These are phyloP conservation scores for Serendipita sp. DNA, from an alignment of 768 basidiomycete genomes.

Conservation along the genomic window DNA sequence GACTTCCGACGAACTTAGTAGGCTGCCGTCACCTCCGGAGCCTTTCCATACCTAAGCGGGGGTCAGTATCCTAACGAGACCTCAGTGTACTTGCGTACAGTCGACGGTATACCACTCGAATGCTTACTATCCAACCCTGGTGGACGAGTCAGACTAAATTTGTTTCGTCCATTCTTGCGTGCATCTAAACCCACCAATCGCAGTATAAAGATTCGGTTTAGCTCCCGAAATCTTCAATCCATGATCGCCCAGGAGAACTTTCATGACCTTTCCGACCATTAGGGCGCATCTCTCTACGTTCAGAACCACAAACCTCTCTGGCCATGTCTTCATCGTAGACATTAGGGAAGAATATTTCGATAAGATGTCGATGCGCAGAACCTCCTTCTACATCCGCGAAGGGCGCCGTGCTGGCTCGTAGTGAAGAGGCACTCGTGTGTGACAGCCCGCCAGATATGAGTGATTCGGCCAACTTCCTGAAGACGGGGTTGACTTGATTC, in stretches of 20 bases:
- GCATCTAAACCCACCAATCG: constrained; percentile 28
- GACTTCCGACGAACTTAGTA: constrained; percentile 44
- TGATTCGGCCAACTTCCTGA: constrained; percentile 55
- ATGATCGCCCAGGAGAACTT: constrained; percentile 45
- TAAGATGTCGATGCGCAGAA: constrained; percentile 42
- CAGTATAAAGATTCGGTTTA: constrained; percentile 56
- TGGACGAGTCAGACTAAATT: not conserved
- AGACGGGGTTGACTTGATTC: constrained; percentile 48
- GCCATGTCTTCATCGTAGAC: constrained; percentile 50
- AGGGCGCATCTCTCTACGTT: constrained; percentile 8
- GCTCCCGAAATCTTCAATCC: constrained; percentile 51
- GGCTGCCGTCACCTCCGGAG: constrained; percentile 19
- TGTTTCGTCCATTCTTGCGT: not conserved
- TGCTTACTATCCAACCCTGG: constrained; percentile 67
- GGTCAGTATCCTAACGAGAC: constrained; percentile 2
- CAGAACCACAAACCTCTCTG: constrained; percentile 28
- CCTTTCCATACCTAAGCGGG: constrained; percentile 50
- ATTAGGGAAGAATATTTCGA: constrained; percentile 58
- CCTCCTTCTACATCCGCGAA: constrained; percentile 22
- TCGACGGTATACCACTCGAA: constrained; percentile 52
- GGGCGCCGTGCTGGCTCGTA: constrained; percentile 55
- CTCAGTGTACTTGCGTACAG: constrained; percentile 25
- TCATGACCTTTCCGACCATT: constrained; percentile 43
- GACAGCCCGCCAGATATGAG: constrained; percentile 47
- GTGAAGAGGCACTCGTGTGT: constrained; percentile 35